Evolutionary conservation across 768 basidiomycete genomes (phyloP), one percentile per base, ranked within the genome.

Genomic region (Austroboletus festivus): DNA sequence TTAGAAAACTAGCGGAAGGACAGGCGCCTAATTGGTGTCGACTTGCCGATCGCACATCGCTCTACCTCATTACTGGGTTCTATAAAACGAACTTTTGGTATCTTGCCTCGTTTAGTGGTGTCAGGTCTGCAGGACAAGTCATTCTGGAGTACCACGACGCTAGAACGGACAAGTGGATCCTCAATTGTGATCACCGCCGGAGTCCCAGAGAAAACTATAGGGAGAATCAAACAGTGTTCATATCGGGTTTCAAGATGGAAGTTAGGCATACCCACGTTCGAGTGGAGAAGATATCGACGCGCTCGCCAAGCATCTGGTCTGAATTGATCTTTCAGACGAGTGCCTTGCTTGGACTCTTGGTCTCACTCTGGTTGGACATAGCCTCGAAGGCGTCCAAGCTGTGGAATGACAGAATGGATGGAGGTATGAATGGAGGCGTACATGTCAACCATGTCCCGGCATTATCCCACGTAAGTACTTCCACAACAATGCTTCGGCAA

Each of bases 231-330:
- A 37, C 35, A 5, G 35, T 37, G n/a, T 37, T 37, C 18, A 37
- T 37, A 37, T 18, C 16, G 18, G 35, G 35, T 37, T 54, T 56
- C 40, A 46, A 38, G 38, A 44, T 54, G 9, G 37, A 41, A 18
- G 35, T 47, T 3, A 48, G 43, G n/a, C n/a, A n/a, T n/a, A n/a
- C n/a, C n/a, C n/a, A n/a, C n/a, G n/a, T n/a, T n/a, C n/a, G n/a
- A n/a, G n/a, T n/a, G n/a, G n/a, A n/a, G n/a, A n/a, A n/a, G n/a
- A n/a, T n/a, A n/a, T n/a, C n/a, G n/a, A n/a, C n/a, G n/a, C n/a
- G n/a, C n/a, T n/a, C n/a, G n/a, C n/a, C n/a, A n/a, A n/a, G n/a
- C n/a, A n/a, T n/a, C n/a, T n/a, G n/a, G n/a, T n/a, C n/a, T n/a
- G n/a, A n/a, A n/a, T n/a, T n/a, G n/a, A n/a, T n/a, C n/a, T n/a